Base-by-base conservation (phyloP, 2,329 filamentous ascomycete genomes). In the Trichoderma cornu-damae region DNA sequence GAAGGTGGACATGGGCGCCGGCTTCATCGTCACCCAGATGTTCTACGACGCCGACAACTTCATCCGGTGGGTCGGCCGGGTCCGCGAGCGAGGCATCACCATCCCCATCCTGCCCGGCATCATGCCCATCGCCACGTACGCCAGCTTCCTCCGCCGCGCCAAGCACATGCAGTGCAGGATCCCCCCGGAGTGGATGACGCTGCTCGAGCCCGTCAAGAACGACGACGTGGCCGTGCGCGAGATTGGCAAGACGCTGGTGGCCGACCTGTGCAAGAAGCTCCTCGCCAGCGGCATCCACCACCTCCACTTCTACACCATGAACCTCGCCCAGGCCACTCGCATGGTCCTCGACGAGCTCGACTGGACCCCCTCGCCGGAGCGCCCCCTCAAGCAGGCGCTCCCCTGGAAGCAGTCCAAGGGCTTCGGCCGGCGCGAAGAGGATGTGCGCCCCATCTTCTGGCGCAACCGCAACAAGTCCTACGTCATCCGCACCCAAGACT, bases 271-370 rank as follows among this genome's bases (percentile, higher is more conserved):
- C 72, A 85, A 87, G 59, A 90, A 87, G 74, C 83, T 99, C 60
- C 78, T 97, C 57, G 83, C 85, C 59, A 86, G 85, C 34, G 94
- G 92, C 38, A 90, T 96, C 63, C 81, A 85, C 62, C 91, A 96
- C 70, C 74, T 99, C 63, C 94, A 99, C 73, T 99, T 99, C 74
- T 99, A 99, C 77, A 99, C 94, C 60, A 99, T 99, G 94, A 99
- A 99, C 74, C 80, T 99, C 18, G 93, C 91, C 9, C 90, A 96
- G 72, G 89, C 94, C 50, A 96, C 93, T 1, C 87, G 88, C 65
- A 92, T 96, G 87, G 85, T 99, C 22, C 81, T 99, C 12, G 92
- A 97, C 66, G 92, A 96, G 71, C 80, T 99, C 22, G 80, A 86
- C 54, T 84, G 96, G 73, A 81, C 90, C 49, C 93, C 94, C 1